Evolutionary conservation across 768 basidiomycete genomes (phyloP), one percentile per base, ranked within the genome.

Genomic region (Cystobasidiopsis lactophilus): DNA sequence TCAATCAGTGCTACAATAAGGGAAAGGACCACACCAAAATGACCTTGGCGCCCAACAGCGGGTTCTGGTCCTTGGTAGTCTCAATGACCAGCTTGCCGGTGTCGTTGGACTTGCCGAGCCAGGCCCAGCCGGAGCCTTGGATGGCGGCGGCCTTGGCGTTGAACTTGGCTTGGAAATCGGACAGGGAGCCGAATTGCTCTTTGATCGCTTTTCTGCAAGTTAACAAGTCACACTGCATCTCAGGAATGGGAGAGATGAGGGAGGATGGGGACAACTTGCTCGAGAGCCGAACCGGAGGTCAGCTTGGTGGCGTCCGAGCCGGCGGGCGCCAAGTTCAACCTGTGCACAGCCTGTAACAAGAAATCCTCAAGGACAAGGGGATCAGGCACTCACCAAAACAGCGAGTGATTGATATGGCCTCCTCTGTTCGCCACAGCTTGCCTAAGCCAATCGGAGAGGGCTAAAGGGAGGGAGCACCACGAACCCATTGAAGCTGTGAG

Each of bases 61-160:
- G 33, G 33, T 35, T 16, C 33, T 35, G 33, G 16, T 35, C 95
- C 9, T 85, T 70, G 13, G 91, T 98, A 23, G 89, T 86, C 50
- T 82, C 77, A 50, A 93, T 75, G 67, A 91, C 88, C 46, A 98
- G 77, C 68, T 75, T 80, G 67, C 78, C 75, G 9, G 7, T 35
- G 37, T 72, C 75, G 65, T 80, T 80, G n/a, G n/a, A n/a, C 64
- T 75, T 82, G 29, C 35, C 85, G 54, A 98, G 74, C 93, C 93
- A 98, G 41, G 88, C 91, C 41, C 41, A 43, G 26, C 41, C 45
- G 59, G 82, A 85, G 24, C 93, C 93, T 68, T 98, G 93, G 52
- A 98, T 81, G 50, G 74, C 86, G 30, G 81, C 85, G 23, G 91
- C 91, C 57, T 74, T 74, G 23, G 86, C 69, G 68, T 91, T 95